These are phyloP conservation scores for Prunus yedoensis DNA, from an alignment of 331 rosid species.

Conservation along the genomic window DNA sequence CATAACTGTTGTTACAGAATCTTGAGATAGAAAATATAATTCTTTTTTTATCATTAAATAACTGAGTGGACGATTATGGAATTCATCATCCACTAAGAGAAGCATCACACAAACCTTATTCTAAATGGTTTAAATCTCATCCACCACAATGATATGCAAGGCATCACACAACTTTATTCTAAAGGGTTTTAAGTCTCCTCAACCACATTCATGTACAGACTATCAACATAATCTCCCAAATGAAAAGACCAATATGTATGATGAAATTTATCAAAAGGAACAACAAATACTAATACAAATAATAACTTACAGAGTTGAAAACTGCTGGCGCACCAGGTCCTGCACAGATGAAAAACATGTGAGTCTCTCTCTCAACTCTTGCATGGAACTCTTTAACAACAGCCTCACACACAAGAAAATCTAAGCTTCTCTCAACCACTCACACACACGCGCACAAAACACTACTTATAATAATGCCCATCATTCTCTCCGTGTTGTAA, in stretches of 20 bases:
- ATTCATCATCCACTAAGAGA: background rate
- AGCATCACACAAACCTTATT: background rate
- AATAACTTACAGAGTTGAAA: slow-evolving; percentile 83
- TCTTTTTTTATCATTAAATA: background rate
- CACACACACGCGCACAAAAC: background rate
- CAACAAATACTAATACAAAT: background rate
- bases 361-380: background rate
- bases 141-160: background rate
- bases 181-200: background rate
- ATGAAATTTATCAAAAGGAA: background rate
- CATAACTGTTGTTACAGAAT: background rate
- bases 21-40: background rate
- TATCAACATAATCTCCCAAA: background rate
- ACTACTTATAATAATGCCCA: background rate
- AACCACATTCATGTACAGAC: background rate
- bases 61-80: background rate
- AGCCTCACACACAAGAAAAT: background rate
- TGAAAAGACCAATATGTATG: background rate
- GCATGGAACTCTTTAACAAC: background rate
- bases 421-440: background rate
- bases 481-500: background rate
- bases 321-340: slow-evolving; percentile 96
- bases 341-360: slow-evolving; percentile 35
- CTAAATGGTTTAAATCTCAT: background rate
- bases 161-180: background rate